These are phyloP conservation scores for Citeromyces hawaiiensis DNA, from an alignment of 1,139 yeast genomes.

Conservation along the genomic window DNA sequence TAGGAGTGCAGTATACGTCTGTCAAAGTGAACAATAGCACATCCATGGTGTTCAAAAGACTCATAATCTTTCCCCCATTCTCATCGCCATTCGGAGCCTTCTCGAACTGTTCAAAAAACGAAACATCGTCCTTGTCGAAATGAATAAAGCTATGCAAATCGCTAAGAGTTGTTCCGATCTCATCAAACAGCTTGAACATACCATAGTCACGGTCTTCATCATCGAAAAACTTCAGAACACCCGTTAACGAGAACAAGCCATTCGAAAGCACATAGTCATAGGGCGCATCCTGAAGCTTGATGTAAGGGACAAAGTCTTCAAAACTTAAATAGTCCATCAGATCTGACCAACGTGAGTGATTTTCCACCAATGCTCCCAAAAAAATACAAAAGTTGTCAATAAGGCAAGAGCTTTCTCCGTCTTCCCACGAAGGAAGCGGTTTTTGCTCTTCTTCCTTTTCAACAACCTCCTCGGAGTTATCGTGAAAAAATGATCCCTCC, in stretches of 20 bases:
- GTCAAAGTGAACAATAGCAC: conserved; percentile 31
- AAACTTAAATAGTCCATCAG: conserved; percentile 27
- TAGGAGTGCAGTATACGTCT: conserved; percentile 41
- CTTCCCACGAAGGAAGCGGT: conserved; percentile 42
- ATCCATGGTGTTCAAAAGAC: conserved; percentile 21
- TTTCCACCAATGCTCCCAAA: conserved; percentile 31
- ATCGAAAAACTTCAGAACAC: conserved; percentile 41
- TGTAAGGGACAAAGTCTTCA: conserved; percentile 28
- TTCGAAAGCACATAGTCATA: conserved; percentile 47
- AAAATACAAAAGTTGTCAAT: conserved; percentile 35
- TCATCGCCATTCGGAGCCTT: conserved; percentile 10
- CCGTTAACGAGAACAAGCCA: conserved; percentile 37
- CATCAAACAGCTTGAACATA: conserved; percentile 17
- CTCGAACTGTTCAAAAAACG: conserved; percentile 11
- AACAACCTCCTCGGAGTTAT: conserved; percentile 22
- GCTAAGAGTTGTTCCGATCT: conserved; percentile 21
- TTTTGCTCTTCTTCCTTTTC: conserved; percentile 24
- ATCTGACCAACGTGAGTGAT: conserved; percentile 34
- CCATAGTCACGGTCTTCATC: conserved; percentile 42
- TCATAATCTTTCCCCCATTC: conserved; percentile 15
- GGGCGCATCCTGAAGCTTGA: conserved; percentile 37
- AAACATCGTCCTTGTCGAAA: conserved; percentile 14
- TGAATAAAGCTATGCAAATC: conserved; percentile 19
- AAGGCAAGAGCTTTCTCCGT: conserved; percentile 24
- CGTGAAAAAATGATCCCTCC: conserved; percentile 26